Conservation (phyloP, 495 filamentous ascomycete genomes). For the Neurospora pannonica region DNA sequence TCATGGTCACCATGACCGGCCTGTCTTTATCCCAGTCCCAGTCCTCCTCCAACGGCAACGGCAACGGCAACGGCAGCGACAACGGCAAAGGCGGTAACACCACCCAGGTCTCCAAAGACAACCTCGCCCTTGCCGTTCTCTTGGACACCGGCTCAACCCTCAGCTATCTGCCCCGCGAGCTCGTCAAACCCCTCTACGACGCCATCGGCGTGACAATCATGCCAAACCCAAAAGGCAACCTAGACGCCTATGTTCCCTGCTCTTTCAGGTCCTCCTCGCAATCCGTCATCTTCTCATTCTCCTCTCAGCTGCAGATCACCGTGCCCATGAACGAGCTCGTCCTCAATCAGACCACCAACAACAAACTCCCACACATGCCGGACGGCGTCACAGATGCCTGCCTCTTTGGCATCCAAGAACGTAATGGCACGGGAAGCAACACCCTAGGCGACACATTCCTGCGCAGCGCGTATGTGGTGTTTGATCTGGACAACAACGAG, state of each 20-base stretch:
- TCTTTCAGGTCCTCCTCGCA: constrained; percentile 45
- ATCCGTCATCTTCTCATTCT: constrained; percentile 62
- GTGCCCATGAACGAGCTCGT: constrained; percentile 73
- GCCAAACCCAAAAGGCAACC: constrained; percentile 45
- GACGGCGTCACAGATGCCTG: constrained; percentile 52
- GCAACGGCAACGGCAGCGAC: constrained; percentile 33
- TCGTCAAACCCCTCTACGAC: constrained; percentile 55
- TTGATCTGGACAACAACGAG: constrained; percentile 78
- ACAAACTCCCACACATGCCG: constrained; percentile 43
- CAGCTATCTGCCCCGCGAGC: constrained; percentile 69
- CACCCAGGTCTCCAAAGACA: constrained; percentile 10
- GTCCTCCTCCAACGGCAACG: constrained; percentile 18
- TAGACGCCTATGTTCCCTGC: constrained; percentile 69
- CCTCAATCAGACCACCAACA: constrained; percentile 44
- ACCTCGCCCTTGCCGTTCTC: constrained; percentile 58
- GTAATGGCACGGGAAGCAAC: constrained; percentile 45
- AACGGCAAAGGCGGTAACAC: constrained; percentile 33
- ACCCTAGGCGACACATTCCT: constrained; percentile 92
- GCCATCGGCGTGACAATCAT: constrained; percentile 53
- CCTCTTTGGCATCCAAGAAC: constrained; percentile 68
- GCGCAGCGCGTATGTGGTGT: constrained; percentile 85
- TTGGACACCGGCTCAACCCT: constrained; percentile 91
- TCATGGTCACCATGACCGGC: constrained; percentile 69
- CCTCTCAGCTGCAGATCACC: constrained; percentile 49
- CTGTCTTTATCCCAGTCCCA: constrained; percentile 19